Evolutionary conservation across 345 rosid genomes (phyloP).

Genomic region (Viola odorata): DNA sequence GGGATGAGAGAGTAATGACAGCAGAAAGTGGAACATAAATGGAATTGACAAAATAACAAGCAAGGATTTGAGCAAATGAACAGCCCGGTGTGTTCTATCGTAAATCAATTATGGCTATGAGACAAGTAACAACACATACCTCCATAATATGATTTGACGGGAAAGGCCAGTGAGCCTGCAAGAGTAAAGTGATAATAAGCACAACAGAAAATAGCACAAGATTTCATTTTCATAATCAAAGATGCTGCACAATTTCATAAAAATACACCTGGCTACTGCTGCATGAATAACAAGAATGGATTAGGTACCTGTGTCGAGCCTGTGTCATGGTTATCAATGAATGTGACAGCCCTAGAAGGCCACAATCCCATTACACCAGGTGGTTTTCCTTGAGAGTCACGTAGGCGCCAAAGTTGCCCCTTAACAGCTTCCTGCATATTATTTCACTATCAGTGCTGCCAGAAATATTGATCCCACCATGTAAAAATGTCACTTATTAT

Average conservation of each 20-base stretch:
- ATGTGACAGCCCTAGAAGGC: conserved; percentile 89
- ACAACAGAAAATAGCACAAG: background rate
- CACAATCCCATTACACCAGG: conserved; percentile 95
- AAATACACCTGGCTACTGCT: background rate
- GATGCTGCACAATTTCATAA: background rate
- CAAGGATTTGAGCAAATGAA: no score
- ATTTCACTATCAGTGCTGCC: conserved; percentile 9
- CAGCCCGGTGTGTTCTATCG: no score
- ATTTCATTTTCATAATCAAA: background rate
- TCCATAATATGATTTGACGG: conserved; percentile 75
- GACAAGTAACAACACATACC: conserved; percentile 31
- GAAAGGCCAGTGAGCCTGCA: conserved; percentile 88
- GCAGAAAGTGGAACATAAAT: no score
- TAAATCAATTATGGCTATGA: no score
- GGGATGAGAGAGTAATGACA: no score
- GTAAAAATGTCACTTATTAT: background rate
- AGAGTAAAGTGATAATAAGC: conserved; percentile 10
- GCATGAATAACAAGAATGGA: background rate
- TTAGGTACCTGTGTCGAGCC: conserved; percentile 78
- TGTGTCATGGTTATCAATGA: conserved; percentile 88
- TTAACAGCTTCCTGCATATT: conserved; percentile 71
- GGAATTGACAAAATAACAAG: no score
- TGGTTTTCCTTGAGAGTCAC: conserved; percentile 81
- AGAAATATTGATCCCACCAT: background rate
- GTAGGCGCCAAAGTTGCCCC: conserved; percentile 78